Evolutionary conservation across 306 rosid genomes (phyloP), one percentile per base, ranked within the genome.

Genomic region (Cicer pinnatifidum): DNA sequence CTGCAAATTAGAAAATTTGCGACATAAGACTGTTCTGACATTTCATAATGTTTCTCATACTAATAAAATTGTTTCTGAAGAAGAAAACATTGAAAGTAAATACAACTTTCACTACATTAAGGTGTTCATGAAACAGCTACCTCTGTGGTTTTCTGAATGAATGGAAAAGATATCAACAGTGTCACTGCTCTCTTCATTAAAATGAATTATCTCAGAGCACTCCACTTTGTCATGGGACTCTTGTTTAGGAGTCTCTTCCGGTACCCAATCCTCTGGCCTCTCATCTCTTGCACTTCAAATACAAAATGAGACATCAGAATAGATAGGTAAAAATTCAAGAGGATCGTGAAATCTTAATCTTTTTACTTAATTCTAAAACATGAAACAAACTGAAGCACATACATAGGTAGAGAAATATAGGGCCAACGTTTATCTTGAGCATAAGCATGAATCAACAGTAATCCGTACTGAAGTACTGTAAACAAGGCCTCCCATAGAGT

Each of bases 351-450:
- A 67, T 66, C 19, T 23, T 8, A 65, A 65, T 40, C 71, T 10
- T 54, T 62, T 38, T 15, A 15, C 50, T 9, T 15, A 74, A 67
- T 47, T 73, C 51, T 28, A n/a, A 15, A 47, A 67, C 33, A n/a
- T 48, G 46, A 65, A 67, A 61, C 62, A 43, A 59, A 61, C 54
- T 58, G 79, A 56, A 50, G 28, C 58, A 67, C 92, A 78, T 89
- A 94, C 97, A 89, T 50, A 15, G 97, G 96, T 72, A 94, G 80
- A 72, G 98, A 89, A 66, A 94, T 16, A 85, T 88, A 89, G 39
- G 91, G 96, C 98, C 97, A 91, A n/a, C 83, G 91, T 87, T 88
- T 91, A 85, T 94, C 98, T 85, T 94, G 98, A 77, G 95, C 97
- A 85, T 94, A 93, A 72, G 98, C 98, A 85, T 91, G 97, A 44